Evolutionary conservation across 2,329 filamentous ascomycete species (phyloP).

Genomic region (Xylaria sp.): DNA sequence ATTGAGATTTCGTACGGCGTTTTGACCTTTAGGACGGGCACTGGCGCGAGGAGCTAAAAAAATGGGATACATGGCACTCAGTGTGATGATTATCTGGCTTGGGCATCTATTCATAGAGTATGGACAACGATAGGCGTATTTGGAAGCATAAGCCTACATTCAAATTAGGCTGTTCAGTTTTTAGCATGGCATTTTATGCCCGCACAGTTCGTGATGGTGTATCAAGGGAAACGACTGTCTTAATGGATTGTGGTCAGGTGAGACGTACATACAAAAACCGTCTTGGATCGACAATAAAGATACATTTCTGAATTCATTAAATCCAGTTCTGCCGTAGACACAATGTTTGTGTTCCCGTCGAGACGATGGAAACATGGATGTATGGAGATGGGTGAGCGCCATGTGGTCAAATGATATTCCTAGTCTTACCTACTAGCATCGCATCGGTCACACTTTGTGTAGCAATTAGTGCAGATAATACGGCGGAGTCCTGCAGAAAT

Average conservation of each 20-base stretch:
- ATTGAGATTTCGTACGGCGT: conserved; percentile 26
- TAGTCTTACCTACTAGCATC: neutral
- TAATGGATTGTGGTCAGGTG: conserved; percentile 13
- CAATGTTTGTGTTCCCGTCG: neutral
- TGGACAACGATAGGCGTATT: conserved; percentile 23
- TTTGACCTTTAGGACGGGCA: conserved; percentile 11
- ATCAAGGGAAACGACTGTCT: conserved; percentile 4
- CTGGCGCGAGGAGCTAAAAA: conserved; percentile 32
- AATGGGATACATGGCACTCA: conserved; percentile 27
- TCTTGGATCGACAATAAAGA: conserved; percentile 16
- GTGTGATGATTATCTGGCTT: conserved; percentile 20
- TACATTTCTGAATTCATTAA: conserved; percentile 12
- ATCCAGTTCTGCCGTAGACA: neutral
- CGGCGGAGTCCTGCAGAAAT: no score
- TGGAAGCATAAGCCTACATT: conserved; percentile 31
- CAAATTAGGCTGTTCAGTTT: conserved; percentile 23
- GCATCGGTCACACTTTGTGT: neutral
- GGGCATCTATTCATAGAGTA: conserved; percentile 29
- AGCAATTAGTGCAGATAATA: no score
- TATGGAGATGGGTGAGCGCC: neutral
- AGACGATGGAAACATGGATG: neutral
- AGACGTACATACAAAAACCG: conserved; percentile 22
- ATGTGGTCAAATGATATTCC: neutral
- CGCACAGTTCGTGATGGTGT: neutral
- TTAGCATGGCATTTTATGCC: conserved; percentile 26